phyloP scores from a whole-genome alignment of 768 basidiomycete genomes.

The Pisolithus albus region DNA sequence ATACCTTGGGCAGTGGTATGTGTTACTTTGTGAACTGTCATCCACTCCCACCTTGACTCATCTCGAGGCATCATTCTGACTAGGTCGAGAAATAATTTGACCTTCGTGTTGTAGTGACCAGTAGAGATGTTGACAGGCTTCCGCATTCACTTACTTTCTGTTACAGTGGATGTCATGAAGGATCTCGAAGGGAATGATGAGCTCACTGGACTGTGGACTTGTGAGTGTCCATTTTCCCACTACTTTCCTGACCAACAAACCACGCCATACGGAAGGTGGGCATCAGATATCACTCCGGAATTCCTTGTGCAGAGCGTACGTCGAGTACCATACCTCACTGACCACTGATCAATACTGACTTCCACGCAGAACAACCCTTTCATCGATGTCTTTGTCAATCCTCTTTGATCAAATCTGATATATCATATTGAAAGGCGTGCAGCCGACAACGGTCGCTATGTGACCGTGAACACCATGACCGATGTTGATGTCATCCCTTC shows the following conservation, averaged over 20 bases:
- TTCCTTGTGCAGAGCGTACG: conserved; percentile 38
- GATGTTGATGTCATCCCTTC: conserved; percentile 46
- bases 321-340: conserved; percentile 3
- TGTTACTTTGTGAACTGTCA: no score
- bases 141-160: no score
- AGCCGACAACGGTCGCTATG: conserved; percentile 35
- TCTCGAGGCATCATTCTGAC: no score
- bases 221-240: no score
- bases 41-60: no score
- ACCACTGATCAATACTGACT: background rate
- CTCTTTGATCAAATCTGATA: conserved; percentile 29
- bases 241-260: conserved; percentile 2
- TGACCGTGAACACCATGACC: conserved; percentile 47
- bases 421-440: conserved; percentile 58
- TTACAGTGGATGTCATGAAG: no score
- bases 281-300: conserved; percentile 47
- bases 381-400: conserved; percentile 49
- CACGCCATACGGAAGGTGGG: conserved; percentile 57
- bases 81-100: no score
- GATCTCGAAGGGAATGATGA: no score
- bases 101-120: no score
- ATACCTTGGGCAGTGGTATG: no score
- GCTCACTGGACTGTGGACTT: no score
- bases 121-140: no score
- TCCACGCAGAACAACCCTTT: conserved; percentile 22